Evolutionary conservation across 805 yeast genomes (phyloP).

Genomic region (Saturnispora quitensis): DNA sequence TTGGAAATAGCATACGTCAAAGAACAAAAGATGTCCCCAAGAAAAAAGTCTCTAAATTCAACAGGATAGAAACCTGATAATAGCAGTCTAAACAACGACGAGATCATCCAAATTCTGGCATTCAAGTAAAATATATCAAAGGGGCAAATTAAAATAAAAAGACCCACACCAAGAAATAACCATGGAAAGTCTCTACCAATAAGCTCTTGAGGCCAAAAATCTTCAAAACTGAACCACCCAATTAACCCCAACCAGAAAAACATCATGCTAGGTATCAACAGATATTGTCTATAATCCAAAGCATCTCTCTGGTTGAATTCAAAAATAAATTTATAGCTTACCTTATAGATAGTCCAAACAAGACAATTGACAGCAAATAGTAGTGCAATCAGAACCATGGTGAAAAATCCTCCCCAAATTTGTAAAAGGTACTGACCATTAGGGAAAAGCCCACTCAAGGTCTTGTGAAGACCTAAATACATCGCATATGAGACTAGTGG

Average conservation of each 20-base stretch:
- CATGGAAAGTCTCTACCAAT: constrained; percentile 77
- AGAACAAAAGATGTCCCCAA: constrained; percentile 88
- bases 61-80: constrained; percentile 89
- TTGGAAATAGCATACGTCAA: constrained; percentile 84
- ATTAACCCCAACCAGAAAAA: constrained; percentile 50
- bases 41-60: constrained; percentile 86
- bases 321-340: constrained; percentile 87
- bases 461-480: constrained; percentile 32
- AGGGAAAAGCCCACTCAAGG: constrained; percentile 32
- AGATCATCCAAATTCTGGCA: constrained; percentile 72
- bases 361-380: constrained; percentile 61
- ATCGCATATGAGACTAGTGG: constrained; percentile 61
- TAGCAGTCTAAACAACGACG: constrained; percentile 61
- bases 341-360: constrained; percentile 64
- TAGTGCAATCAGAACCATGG: constrained; percentile 49
- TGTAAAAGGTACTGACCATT: constrained; percentile 63
- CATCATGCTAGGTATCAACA: constrained; percentile 53
- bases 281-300: constrained; percentile 55
- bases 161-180: constrained; percentile 50
- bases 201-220: constrained; percentile 51
- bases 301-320: constrained; percentile 70
- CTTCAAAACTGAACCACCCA: constrained; percentile 66
- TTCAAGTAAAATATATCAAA: constrained; percentile 43
- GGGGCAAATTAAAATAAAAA: constrained; percentile 51
- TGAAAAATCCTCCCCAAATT: constrained; percentile 86